Conservation (phyloP, 1,284 basidiomycete genomes). For the Xerocomus nothofagi region DNA sequence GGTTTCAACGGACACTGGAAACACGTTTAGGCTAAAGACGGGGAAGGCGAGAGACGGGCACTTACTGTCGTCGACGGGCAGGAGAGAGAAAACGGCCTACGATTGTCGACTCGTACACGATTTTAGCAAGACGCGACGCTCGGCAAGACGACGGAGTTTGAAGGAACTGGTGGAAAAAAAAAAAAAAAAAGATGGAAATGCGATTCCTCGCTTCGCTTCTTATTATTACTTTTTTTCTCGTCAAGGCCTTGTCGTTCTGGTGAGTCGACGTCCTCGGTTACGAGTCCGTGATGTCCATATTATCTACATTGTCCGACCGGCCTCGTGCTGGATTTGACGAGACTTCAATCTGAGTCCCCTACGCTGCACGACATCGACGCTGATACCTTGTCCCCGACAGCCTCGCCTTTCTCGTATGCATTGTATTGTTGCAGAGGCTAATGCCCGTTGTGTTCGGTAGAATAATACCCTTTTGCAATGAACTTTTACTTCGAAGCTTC, state of each 20-base stretch:
- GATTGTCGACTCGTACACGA: conserved; percentile 27
- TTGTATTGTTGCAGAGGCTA: conserved; percentile 17
- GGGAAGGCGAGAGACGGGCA: not conserved
- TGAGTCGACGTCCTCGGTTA: conserved; percentile 20
- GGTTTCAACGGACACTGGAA: conserved; percentile 73
- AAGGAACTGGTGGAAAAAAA: conserved; percentile 7
- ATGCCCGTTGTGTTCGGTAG: conserved; percentile 33
- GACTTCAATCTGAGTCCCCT: conserved; percentile 36
- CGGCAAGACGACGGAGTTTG: conserved; percentile 36
- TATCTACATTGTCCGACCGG: conserved; percentile 88
- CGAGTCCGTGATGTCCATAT: conserved; percentile 54
- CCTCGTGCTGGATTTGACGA: conserved; percentile 44
- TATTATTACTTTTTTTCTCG: not conserved
- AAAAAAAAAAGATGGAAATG: not conserved
- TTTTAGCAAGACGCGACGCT: conserved; percentile 31
- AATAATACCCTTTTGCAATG: conserved; percentile 58
- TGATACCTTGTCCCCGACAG: conserved; percentile 18
- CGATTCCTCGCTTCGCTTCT: not conserved
- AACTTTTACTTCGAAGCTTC: conserved; percentile 93
- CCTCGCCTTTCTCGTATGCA: conserved; percentile 13
- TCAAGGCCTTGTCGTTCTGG: conserved; percentile 11
- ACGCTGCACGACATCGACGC: not conserved
- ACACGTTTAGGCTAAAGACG: conserved; percentile 6
- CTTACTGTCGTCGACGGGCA: conserved; percentile 26
- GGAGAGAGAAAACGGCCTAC: conserved; percentile 18